Evolutionary conservation across 1,139 yeast species (phyloP), one percentile per base, ranked within the genome.

Genomic region (Saccharomycopsis hybrid): DNA sequence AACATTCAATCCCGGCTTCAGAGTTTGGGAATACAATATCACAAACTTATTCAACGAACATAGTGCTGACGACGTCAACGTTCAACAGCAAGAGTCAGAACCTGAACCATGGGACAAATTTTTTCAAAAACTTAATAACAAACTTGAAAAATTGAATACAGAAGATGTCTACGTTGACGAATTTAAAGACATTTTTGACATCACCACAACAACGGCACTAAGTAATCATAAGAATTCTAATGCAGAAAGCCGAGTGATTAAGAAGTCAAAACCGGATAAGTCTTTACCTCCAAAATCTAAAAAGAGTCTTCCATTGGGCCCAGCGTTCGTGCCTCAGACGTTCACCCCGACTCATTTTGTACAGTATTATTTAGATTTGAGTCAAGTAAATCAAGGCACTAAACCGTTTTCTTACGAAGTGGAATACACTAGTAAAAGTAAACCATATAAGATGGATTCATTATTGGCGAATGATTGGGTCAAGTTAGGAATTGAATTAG

Each of bases 11-110:
- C 90, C 96, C 2, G 87, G 90, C 1, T 62, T 87, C 52, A 70
- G 95, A 55, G 82, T 87, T 1, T 87, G 94, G 92, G 95, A 87
- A 62, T 87, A 87, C 62, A 86, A 87, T 61, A 76, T 77, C 44
- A 76, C 87, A 0, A 82, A 72, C 1, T 60, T 82, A 43, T 69
- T 64, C 4, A n/a, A n/a, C n/a, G n/a, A n/a, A n/a, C n/a, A n/a
- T n/a, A n/a, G n/a, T n/a, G n/a, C n/a, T n/a, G n/a, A n/a, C n/a
- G n/a, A n/a, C n/a, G n/a, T n/a, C n/a, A n/a, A n/a, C n/a, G n/a
- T n/a, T n/a, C n/a, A n/a, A n/a, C 58, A 61, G 3, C 53, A 54
- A 3, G 52, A 24, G 5, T 48, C 55, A 41, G 46, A 55, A 42
- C n/a, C n/a, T n/a, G 3, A 24, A 54, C 49, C 58, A 50, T 83